A percentile compares a stretch with the other conserved stretches of the same genome.
Evolutionary conservation across 2,329 filamentous ascomycete species (phyloP).

Genomic region (Alternaria conjuncta): DNA sequence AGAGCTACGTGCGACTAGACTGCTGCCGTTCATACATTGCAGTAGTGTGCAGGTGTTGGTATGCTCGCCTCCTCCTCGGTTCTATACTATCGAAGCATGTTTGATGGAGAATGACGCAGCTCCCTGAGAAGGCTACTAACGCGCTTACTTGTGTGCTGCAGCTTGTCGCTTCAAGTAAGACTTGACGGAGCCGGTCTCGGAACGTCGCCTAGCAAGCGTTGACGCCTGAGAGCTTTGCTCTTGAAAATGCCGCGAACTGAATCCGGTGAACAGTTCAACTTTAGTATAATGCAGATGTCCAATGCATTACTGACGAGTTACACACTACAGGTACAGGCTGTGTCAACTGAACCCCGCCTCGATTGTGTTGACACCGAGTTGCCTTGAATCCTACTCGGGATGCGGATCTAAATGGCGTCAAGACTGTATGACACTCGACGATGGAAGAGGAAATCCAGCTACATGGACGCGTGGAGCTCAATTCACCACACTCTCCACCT

Average conservation of each 20-base stretch:
- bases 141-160: background rate
- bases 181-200: background rate
- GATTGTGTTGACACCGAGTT: background rate
- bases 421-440: background rate
- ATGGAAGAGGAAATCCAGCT: background rate
- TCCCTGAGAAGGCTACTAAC: background rate
- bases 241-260: background rate
- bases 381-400: background rate
- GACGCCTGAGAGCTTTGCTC: background rate
- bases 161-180: background rate
- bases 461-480: background rate
- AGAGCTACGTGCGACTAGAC: background rate
- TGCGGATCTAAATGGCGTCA: background rate
- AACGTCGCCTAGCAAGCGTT: background rate
- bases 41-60: background rate
- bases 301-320: background rate
- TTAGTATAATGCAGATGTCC: background rate
- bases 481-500: background rate
- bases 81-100: background rate
- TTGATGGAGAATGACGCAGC: background rate
- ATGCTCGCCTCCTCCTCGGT: conserved; percentile 1
- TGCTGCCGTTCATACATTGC: background rate
- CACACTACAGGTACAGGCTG: background rate
- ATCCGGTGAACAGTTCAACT: background rate
- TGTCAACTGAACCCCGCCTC: background rate